phyloP scores from a whole-genome alignment of 345 rosid genomes.

The Microthlaspi erraticum region DNA sequence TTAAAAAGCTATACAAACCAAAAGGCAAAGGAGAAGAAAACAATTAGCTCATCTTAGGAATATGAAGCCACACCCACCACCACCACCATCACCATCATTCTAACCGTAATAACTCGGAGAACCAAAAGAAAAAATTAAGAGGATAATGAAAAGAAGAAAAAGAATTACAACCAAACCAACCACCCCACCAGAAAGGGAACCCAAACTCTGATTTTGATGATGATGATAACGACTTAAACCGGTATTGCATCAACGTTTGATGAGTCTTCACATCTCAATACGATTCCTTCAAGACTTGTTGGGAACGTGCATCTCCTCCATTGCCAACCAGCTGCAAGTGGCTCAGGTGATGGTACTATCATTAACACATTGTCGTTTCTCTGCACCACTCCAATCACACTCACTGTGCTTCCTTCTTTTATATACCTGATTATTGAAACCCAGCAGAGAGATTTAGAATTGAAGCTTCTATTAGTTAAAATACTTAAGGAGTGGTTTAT shows the following conservation, averaged over 20 bases:
- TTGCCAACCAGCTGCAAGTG: constrained; percentile 88
- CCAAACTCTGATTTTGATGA: constrained; percentile 25
- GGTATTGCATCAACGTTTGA: constrained; percentile 93
- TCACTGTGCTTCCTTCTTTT: constrained; percentile 98
- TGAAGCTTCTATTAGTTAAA: background rate
- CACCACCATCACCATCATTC: constrained; percentile 15
- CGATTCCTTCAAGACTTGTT: constrained; percentile 84
- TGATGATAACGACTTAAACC: constrained; percentile 52
- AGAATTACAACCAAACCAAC: constrained; percentile 37
- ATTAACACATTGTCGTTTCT: constrained; percentile 96
- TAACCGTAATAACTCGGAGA: constrained; percentile 27
- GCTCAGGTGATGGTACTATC: constrained; percentile 89
- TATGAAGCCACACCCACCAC: constrained; percentile 30
- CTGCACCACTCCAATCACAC: constrained; percentile 95
- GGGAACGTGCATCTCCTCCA: constrained; percentile 88
- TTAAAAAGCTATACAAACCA: constrained; percentile 47
- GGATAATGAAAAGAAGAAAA: constrained; percentile 15
- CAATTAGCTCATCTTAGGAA: constrained; percentile 43
- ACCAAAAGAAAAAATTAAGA: constrained; percentile 28
- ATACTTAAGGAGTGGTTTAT: background rate
- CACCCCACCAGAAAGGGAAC: constrained; percentile 34
- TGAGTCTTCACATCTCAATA: constrained; percentile 95
- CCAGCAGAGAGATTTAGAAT: constrained; percentile 19
- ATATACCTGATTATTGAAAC: constrained; percentile 60
- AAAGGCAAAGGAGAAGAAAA: constrained; percentile 31